Conservation (phyloP, 805 yeast species). For the Suhomyces emberorum region DNA sequence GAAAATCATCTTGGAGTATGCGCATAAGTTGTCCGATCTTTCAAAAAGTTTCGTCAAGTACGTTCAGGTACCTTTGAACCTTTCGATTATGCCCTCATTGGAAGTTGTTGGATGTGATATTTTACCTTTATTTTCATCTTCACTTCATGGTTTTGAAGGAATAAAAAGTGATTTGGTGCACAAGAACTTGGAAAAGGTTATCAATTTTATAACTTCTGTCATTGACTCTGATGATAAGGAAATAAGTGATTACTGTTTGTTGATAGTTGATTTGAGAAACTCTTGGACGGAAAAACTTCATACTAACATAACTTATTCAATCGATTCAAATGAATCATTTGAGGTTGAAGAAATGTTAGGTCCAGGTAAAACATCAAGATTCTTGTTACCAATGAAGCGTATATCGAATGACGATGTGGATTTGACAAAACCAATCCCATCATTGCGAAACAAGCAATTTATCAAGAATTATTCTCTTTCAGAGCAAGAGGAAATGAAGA, state of each 20-base stretch:
- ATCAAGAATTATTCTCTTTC: constrained; percentile 53
- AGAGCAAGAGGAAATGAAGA: constrained; percentile 52
- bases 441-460: constrained; percentile 66
- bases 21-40: constrained; percentile 23
- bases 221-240: constrained; percentile 21
- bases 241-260: constrained; percentile 54
- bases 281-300: constrained; percentile 62
- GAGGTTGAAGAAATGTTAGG: constrained; percentile 27
- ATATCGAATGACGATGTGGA: constrained; percentile 41
- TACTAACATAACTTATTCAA: constrained; percentile 29
- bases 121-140: constrained; percentile 47
- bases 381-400: constrained; percentile 68
- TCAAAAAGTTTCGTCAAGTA: constrained; percentile 43
- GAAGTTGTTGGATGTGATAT: constrained; percentile 77
- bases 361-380: constrained; percentile 42
- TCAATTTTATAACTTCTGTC: constrained; percentile 23
- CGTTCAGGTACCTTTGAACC: constrained; percentile 62
- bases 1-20: constrained; percentile 63
- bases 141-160: constrained; percentile 17
- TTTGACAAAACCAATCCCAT: constrained; percentile 60
- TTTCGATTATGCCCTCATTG: constrained; percentile 69
- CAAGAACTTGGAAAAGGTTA: constrained; percentile 24
- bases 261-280: constrained; percentile 76
- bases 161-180: background rate
- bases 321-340: constrained; percentile 20